Evolutionary conservation across 2,329 filamentous ascomycete species (phyloP).

Genomic region (Fusarium coicis): DNA sequence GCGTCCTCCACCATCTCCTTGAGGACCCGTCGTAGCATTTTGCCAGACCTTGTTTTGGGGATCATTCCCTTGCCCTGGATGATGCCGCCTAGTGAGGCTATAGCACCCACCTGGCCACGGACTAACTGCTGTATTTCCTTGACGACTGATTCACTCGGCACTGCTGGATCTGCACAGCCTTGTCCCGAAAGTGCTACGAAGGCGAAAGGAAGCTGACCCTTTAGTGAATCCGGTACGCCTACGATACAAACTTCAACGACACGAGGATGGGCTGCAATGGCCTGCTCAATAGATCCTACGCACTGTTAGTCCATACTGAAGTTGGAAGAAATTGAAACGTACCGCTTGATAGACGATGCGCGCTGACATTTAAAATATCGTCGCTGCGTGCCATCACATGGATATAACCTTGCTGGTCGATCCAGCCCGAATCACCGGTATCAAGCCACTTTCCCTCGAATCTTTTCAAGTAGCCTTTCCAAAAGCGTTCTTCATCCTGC

Average conservation of each 20-base stretch:
- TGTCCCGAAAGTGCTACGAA: conserved; percentile 72
- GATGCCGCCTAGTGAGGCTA: conserved; percentile 86
- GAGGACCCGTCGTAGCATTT: conserved; percentile 85
- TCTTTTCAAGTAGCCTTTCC: conserved; percentile 83
- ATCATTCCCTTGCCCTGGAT: conserved; percentile 89
- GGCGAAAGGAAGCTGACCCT: conserved; percentile 91
- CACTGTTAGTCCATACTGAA: conserved; percentile 7
- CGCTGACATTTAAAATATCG: conserved; percentile 96
- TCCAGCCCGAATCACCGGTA: conserved; percentile 89
- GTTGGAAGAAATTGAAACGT: conserved; percentile 44
- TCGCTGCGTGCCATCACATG: conserved; percentile 75
- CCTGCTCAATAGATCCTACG: conserved; percentile 87
- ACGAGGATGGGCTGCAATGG: conserved; percentile 80
- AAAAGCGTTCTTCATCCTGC: conserved; percentile 87
- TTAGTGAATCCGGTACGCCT: conserved; percentile 84
- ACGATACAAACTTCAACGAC: conserved; percentile 90
- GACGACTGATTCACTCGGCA: conserved; percentile 57
- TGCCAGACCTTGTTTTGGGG: conserved; percentile 91
- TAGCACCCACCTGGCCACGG: conserved; percentile 84
- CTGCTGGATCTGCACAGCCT: conserved; percentile 61
- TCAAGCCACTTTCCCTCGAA: conserved; percentile 88
- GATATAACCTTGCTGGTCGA: conserved; percentile 78
- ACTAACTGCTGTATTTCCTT: conserved; percentile 78
- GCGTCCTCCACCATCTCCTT: conserved; percentile 87
- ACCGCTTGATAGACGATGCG: conserved; percentile 90